A percentile compares a stretch with the other conserved stretches of the same genome.
Conservation (phyloP, 257 asterid genomes). For the Ehretia macrophylla region DNA sequence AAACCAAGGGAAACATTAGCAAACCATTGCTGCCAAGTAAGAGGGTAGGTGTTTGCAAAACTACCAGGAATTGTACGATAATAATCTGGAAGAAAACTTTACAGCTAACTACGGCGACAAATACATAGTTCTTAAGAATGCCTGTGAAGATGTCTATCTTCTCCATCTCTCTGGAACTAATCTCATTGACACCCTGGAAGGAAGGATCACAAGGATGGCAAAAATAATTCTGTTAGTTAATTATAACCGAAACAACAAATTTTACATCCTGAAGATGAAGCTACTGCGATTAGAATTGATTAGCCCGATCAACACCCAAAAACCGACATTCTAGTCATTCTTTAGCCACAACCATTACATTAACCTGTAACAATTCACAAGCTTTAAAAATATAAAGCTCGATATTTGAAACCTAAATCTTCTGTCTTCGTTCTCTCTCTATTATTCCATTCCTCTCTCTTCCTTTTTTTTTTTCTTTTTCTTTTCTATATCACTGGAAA, state of each 20-base stretch:
- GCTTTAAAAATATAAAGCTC: too few species aligned
- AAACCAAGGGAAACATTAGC: constrained; percentile 65
- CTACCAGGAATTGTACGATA: constrained; percentile 67
- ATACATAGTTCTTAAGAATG: constrained; percentile 72
- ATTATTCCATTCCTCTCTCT: too few species aligned
- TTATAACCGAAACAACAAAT: not conserved
- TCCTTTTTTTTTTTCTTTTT: too few species aligned
- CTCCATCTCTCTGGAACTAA: constrained; percentile 95
- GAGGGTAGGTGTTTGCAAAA: constrained; percentile 80
- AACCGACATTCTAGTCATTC: too few species aligned
- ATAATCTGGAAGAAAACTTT: constrained; percentile 73
- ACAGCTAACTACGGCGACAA: constrained; percentile 64
- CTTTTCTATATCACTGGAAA: too few species aligned
- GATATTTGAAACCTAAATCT: too few species aligned
- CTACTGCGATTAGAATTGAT: not conserved
- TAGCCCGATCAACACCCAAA: too few species aligned
- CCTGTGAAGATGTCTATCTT: constrained; percentile 80
- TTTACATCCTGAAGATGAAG: not conserved
- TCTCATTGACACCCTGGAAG: constrained; percentile 90
- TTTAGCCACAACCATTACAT: too few species aligned
- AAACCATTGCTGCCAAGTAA: constrained; percentile 74
- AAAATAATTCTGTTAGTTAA: not conserved
- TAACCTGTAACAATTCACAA: too few species aligned
- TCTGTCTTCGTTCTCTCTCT: too few species aligned
- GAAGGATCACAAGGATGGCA: constrained; percentile 20